Conservation (phyloP, 2,329 filamentous ascomycete genomes). For the Stagonosporopsis cucurbitacearum region DNA sequence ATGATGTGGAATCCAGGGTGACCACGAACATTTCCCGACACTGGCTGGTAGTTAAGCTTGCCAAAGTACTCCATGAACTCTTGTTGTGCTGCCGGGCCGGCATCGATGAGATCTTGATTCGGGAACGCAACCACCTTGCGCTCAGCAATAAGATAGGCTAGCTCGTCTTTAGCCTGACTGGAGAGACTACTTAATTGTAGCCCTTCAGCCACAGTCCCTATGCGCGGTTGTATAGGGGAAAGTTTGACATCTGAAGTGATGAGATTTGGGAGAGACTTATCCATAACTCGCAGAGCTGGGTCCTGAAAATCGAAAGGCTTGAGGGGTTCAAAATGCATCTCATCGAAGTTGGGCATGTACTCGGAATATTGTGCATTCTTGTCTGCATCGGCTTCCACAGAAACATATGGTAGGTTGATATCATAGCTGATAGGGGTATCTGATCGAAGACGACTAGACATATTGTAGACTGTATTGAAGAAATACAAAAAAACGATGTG, state of each 20-base stretch:
- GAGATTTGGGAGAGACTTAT: slow-evolving; percentile 1
- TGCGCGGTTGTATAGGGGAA: neutral
- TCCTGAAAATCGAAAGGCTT: slow-evolving; percentile 3
- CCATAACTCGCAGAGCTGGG: slow-evolving; percentile 1
- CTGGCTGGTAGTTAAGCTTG: slow-evolving; percentile 4
- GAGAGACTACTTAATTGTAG: too few relatives aligned
- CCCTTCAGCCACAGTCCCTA: slow-evolving; percentile 1
- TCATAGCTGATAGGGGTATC: slow-evolving; percentile 3
- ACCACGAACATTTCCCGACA: slow-evolving; percentile 45
- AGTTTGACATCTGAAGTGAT: slow-evolving; percentile 1
- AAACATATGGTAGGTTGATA: slow-evolving; percentile 2
- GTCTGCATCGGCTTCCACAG: neutral
- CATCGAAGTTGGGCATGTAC: slow-evolving; percentile 4
- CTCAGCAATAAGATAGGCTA: slow-evolving; percentile 73
- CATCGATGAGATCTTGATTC: slow-evolving; percentile 68
- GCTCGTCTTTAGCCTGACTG: slow-evolving; percentile 72
- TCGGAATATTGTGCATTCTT: neutral
- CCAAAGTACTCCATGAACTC: slow-evolving; percentile 30
- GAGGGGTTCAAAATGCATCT: slow-evolving; percentile 3
- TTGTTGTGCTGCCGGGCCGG: slow-evolving; percentile 68
- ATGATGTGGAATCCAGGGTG: slow-evolving; percentile 77
- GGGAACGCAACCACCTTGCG: slow-evolving; percentile 75
- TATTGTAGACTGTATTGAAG: neutral
- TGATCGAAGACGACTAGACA: neutral
- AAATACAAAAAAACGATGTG: too few relatives aligned